Percentiles rank a stretch among this genome's conserved stretches.
Evolutionary conservation across 176 grass and related monocot genomes (phyloP).

Genomic region (Stipa capillata): DNA sequence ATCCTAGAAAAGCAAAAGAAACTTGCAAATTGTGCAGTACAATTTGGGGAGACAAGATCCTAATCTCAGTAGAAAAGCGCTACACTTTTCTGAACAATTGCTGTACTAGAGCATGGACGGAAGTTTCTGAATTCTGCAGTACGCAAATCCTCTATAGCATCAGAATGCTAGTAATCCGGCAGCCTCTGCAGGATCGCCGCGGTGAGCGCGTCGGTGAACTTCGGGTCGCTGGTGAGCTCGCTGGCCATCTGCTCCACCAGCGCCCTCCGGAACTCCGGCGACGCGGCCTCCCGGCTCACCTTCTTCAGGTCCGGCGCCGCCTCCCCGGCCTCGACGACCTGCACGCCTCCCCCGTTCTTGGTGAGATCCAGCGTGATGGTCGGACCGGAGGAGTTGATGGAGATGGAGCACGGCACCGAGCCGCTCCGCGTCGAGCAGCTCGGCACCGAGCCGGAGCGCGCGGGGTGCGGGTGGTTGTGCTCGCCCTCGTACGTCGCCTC

Average conservation of each 20-base stretch:
- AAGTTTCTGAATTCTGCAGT: background rate
- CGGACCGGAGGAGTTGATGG: constrained; percentile 46
- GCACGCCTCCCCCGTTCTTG: constrained; percentile 8
- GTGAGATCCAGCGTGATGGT: constrained; percentile 72
- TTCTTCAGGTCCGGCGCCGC: constrained; percentile 19
- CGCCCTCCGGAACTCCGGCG: constrained; percentile 44
- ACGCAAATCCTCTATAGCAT: background rate
- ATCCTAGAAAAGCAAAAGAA: background rate
- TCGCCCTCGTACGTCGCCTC: constrained; percentile 88
- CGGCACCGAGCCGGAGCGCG: background rate
- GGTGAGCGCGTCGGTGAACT: constrained; percentile 55
- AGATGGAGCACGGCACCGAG: constrained; percentile 48
- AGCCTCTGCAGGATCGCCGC: constrained; percentile 51
- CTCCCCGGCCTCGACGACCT: background rate
- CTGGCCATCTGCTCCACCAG: constrained; percentile 68
- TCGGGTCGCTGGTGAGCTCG: constrained; percentile 45
- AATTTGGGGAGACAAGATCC: background rate
- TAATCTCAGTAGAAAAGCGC: background rate
- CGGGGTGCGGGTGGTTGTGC: constrained; percentile 61
- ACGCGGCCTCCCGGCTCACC: constrained; percentile 34
- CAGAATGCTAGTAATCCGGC: constrained; percentile 15
- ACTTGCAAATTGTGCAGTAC: background rate
- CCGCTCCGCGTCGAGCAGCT: background rate
- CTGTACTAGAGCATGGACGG: background rate
- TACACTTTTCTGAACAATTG: background rate